Evolutionary conservation across 164 flowering plant genomes (phyloP).

Genomic region (Chloranthus sessilifolius): DNA sequence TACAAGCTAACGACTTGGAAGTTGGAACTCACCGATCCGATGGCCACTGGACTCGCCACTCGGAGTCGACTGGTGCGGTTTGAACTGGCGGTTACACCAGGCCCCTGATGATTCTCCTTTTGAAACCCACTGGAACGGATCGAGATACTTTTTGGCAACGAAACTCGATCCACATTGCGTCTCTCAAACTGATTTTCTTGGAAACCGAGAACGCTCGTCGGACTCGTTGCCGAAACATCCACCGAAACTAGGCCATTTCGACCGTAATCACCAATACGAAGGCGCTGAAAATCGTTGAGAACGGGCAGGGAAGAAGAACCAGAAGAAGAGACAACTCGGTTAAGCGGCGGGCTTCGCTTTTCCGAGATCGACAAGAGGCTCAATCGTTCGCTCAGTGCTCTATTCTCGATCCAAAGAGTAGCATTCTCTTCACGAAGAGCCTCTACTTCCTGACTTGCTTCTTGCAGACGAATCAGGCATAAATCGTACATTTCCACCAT

Average conservation of each 20-base stretch:
- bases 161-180: slow-evolving; percentile 27
- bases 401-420: slow-evolving; percentile 42
- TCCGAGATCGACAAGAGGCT: slow-evolving; percentile 19
- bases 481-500: slow-evolving; percentile 42
- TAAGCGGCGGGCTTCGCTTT: slow-evolving; percentile 21
- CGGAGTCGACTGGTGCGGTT: slow-evolving; percentile 21
- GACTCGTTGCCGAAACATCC: slow-evolving; percentile 34
- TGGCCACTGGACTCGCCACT: slow-evolving; percentile 18
- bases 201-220: slow-evolving; percentile 41
- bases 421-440: slow-evolving; percentile 60
- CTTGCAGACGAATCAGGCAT: slow-evolving; percentile 50
- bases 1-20: too few relatives aligned
- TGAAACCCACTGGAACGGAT: slow-evolving; percentile 70
- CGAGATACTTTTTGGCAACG: slow-evolving; percentile 85
- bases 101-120: slow-evolving; percentile 34
- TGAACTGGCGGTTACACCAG: slow-evolving; percentile 10
- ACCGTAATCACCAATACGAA: slow-evolving; percentile 13
- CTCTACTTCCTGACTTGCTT: slow-evolving; percentile 38
- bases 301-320: slow-evolving; percentile 19
- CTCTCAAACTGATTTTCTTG: slow-evolving; percentile 24
- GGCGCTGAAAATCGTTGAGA: slow-evolving; percentile 22
- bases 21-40: slow-evolving; percentile 23
- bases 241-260: slow-evolving; percentile 10
- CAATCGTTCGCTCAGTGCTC: slow-evolving; percentile 47
- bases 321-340: slow-evolving; percentile 13